phyloP scores from a whole-genome alignment of 2,329 filamentous ascomycete species.

The Trichophyton simii region DNA sequence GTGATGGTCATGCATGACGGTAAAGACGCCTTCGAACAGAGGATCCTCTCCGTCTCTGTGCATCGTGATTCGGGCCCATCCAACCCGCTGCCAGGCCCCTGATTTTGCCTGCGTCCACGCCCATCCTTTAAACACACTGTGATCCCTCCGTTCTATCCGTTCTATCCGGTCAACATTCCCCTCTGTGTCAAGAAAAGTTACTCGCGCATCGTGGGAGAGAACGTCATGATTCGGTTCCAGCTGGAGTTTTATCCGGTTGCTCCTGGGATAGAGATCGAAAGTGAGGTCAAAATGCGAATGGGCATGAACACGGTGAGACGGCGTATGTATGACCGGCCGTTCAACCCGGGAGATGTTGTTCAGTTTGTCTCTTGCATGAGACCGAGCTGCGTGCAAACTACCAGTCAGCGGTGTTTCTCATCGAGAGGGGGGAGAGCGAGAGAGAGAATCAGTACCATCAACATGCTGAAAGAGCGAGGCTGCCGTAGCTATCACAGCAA shows the following conservation, averaged over 20 bases:
- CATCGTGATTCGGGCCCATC: slow-evolving; percentile 76
- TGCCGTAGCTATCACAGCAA: slow-evolving; percentile 19
- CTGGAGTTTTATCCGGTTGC: slow-evolving; percentile 61
- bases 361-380: slow-evolving; percentile 62
- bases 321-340: slow-evolving; percentile 63
- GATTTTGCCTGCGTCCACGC: slow-evolving; percentile 55
- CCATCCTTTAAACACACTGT: slow-evolving; percentile 74
- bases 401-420: slow-evolving; percentile 1
- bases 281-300: slow-evolving; percentile 73
- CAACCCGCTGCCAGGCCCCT: slow-evolving; percentile 63
- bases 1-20: slow-evolving; percentile 67
- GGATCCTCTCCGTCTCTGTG: slow-evolving; percentile 63
- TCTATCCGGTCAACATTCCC: slow-evolving; percentile 57
- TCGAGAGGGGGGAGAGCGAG: background rate
- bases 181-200: slow-evolving; percentile 60
- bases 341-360: slow-evolving; percentile 60
- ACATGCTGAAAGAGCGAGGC: slow-evolving; percentile 17
- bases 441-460: slow-evolving; percentile 11
- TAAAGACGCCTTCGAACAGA: slow-evolving; percentile 82
- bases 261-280: slow-evolving; percentile 57
- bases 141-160: slow-evolving; percentile 55
- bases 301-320: slow-evolving; percentile 65
- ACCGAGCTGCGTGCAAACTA: slow-evolving; percentile 45
- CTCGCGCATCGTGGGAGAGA: slow-evolving; percentile 58
- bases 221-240: slow-evolving; percentile 89